A percentile compares a stretch with the other conserved stretches of the same genome.
Conservation (phyloP, 2,329 filamentous ascomycete species). For the Lasiodiplodia sp. region DNA sequence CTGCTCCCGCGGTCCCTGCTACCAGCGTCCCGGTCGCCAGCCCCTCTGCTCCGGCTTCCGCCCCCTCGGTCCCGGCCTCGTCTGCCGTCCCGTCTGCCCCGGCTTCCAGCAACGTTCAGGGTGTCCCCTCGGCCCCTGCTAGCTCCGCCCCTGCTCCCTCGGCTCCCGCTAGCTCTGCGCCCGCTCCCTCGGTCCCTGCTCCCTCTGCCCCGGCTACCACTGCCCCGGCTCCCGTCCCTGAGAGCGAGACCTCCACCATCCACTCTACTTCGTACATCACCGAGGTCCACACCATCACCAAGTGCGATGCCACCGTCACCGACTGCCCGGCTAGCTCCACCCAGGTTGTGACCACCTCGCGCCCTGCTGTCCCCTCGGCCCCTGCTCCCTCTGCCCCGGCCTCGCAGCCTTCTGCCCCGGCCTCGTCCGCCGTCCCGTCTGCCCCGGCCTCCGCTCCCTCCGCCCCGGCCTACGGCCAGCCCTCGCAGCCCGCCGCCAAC, state of each 20-base stretch:
- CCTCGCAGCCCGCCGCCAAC: neutral
- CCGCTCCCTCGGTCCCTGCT: neutral
- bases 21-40: neutral
- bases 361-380: neutral
- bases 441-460: slow-evolving; percentile 1
- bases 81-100: slow-evolving; percentile 6
- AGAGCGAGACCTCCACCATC: slow-evolving; percentile 15
- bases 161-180: neutral
- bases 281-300: slow-evolving; percentile 22
- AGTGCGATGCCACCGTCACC: slow-evolving; percentile 18
- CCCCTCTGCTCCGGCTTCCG: neutral
- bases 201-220: neutral
- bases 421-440: neutral
- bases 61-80: neutral
- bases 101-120: neutral
- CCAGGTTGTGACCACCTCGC: slow-evolving; percentile 22
- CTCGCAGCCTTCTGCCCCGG: neutral
- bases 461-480: neutral
- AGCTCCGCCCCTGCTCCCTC: neutral
- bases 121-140: neutral
- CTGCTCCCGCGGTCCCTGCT: neutral
- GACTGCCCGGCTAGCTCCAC: slow-evolving; percentile 36
- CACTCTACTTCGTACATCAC: slow-evolving; percentile 23
- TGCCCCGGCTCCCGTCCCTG: neutral
- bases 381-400: neutral